Evolutionary conservation across 306 rosid species (phyloP).

Genomic region (Citrullus mucosospermus): DNA sequence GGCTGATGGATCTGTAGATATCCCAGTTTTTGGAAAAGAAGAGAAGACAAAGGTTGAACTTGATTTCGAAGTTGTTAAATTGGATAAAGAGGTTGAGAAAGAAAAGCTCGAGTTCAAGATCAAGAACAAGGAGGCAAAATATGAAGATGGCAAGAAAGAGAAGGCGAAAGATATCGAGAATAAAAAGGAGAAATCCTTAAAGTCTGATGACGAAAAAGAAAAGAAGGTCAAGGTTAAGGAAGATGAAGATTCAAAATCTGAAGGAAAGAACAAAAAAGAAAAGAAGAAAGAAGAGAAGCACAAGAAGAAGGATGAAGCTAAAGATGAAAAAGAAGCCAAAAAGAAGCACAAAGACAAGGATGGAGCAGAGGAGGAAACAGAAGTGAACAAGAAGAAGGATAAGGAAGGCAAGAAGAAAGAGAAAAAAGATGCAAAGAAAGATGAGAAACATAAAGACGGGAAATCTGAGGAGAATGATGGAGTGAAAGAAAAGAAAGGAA

Average conservation of each 20-base stretch:
- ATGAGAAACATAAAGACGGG: background rate
- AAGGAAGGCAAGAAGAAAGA: background rate
- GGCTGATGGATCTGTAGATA: background rate
- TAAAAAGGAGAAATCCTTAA: constrained; percentile 9
- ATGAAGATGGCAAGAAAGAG: constrained; percentile 22
- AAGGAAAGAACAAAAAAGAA: constrained; percentile 4
- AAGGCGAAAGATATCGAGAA: constrained; percentile 15
- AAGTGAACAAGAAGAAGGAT: background rate
- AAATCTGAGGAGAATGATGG: constrained; percentile 1
- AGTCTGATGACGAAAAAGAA: constrained; percentile 14
- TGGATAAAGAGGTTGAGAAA: constrained; percentile 9
- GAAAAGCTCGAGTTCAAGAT: constrained; percentile 23
- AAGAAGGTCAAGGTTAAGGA: constrained; percentile 6
- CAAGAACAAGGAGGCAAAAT: constrained; percentile 23
- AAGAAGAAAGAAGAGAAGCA: constrained; percentile 14
- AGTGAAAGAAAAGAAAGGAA: constrained; percentile 6
- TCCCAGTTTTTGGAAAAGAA: background rate
- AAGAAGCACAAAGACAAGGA: background rate
- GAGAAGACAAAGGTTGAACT: constrained; percentile 23
- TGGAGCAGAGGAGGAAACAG: background rate
- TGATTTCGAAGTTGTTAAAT: background rate
- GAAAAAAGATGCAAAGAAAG: background rate
- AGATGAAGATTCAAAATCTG: background rate
- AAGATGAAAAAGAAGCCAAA: background rate
- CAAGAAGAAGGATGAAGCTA: constrained; percentile 6